Percentiles rank a stretch among this genome's conserved stretches.
Conservation (phyloP, 2,329 filamentous ascomycete genomes). For the Cercospora sesami region DNA sequence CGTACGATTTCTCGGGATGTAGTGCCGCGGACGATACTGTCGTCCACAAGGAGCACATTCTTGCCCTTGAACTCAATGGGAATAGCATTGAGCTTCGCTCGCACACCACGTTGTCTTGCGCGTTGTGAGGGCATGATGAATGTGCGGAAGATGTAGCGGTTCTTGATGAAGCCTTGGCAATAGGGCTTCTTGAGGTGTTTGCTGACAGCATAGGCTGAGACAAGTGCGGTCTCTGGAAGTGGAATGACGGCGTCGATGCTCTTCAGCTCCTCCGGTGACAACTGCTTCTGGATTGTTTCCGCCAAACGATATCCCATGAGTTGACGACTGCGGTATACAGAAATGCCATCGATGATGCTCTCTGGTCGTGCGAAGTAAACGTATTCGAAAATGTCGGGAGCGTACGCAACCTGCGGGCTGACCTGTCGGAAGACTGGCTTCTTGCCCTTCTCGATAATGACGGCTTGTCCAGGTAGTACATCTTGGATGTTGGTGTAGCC, state of each 20-base stretch:
- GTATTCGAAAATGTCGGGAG: constrained; percentile 83
- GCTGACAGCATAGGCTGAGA: constrained; percentile 75
- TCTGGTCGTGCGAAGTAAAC: constrained; percentile 87
- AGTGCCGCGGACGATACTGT: constrained; percentile 84
- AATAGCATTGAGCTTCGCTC: constrained; percentile 86
- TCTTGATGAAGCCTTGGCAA: constrained; percentile 82
- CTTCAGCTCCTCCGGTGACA: constrained; percentile 68
- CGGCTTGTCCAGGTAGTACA: constrained; percentile 79
- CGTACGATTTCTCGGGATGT: constrained; percentile 75
- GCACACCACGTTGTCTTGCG: constrained; percentile 78
- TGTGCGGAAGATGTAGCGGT: constrained; percentile 83
- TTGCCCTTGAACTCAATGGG: constrained; percentile 78
- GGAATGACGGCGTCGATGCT: constrained; percentile 85
- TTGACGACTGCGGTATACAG: constrained; percentile 77
- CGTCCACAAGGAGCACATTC: constrained; percentile 81
- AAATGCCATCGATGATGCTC: constrained; percentile 81
- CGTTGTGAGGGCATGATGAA: constrained; percentile 86
- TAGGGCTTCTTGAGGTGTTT: constrained; percentile 73
- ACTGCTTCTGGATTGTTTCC: constrained; percentile 64
- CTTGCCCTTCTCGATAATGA: constrained; percentile 78
- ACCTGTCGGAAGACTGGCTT: constrained; percentile 75
- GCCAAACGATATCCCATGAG: constrained; percentile 85
- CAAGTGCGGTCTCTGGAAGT: constrained; percentile 80
- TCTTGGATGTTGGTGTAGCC: constrained; percentile 76
- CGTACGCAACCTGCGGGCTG: constrained; percentile 65